phyloP scores from a whole-genome alignment of 352 stramenopile genomes.

The Stramenopiles sp. region DNA sequence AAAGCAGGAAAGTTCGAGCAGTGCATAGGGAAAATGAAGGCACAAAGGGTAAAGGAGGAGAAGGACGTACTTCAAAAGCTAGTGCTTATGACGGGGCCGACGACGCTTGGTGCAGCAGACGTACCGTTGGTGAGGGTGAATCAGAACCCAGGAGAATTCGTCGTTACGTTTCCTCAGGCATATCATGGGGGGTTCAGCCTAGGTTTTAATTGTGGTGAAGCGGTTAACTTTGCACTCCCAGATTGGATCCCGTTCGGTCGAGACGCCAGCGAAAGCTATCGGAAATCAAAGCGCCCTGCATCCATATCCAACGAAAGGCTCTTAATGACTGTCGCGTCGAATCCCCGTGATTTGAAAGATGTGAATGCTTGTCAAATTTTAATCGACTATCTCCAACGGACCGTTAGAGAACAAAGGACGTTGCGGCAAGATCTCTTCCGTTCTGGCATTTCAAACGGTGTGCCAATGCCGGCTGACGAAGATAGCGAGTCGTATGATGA shows the following conservation, averaged over 20 bases:
- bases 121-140: conserved; percentile 69
- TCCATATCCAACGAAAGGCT: background rate
- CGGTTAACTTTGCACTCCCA: conserved; percentile 64
- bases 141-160: conserved; percentile 87
- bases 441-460: background rate
- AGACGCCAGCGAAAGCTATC: conserved; percentile 43
- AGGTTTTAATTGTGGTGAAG: conserved; percentile 75
- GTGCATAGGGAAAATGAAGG: conserved; percentile 67
- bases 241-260: conserved; percentile 60
- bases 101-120: background rate
- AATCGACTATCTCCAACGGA: background rate
- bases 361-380: background rate
- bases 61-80: conserved; percentile 81
- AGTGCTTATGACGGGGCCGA: conserved; percentile 23
- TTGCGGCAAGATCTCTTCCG: background rate
- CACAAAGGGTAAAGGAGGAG: conserved; percentile 75
- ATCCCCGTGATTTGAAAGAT: background rate
- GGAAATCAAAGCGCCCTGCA: background rate
- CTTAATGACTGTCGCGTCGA: background rate
- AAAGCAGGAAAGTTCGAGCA: conserved; percentile 69
- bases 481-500: conserved; percentile 1
- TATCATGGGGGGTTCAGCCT: conserved; percentile 96
- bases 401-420: background rate
- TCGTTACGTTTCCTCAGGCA: conserved; percentile 91
- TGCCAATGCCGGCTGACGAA: background rate